Conservation (phyloP, 1,139 yeast genomes). For the Hyphopichia wangnamkhiaoensis region DNA sequence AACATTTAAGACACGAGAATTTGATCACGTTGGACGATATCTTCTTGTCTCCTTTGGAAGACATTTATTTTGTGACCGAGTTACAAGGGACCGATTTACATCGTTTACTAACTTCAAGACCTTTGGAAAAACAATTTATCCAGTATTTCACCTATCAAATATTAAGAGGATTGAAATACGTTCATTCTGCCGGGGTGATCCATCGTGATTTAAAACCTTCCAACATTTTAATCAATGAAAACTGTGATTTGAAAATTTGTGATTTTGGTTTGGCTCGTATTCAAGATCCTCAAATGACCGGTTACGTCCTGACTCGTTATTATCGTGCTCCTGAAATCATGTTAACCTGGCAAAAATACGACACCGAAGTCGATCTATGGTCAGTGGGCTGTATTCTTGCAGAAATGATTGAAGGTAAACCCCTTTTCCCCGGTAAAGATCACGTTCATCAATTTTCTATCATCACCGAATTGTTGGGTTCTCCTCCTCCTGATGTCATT, state of each 20-base stretch:
- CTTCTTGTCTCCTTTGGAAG: constrained; percentile 92
- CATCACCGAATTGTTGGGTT: constrained; percentile 92
- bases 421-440: constrained; percentile 96
- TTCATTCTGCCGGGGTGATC: constrained; percentile 95
- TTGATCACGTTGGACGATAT: constrained; percentile 91
- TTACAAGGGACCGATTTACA: constrained; percentile 96
- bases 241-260: constrained; percentile 94
- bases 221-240: constrained; percentile 88
- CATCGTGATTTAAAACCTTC: constrained; percentile 95
- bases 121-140: constrained; percentile 92
- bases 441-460: constrained; percentile 98
- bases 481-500: constrained; percentile 95
- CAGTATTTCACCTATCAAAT: constrained; percentile 96
- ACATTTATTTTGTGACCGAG: constrained; percentile 95
- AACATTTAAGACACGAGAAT: constrained; percentile 93
- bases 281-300: constrained; percentile 99
- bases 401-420: constrained; percentile 99
- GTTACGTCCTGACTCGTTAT: constrained; percentile 94
- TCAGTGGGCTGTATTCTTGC: constrained; percentile 99
- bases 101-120: constrained; percentile 85
- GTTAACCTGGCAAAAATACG: constrained; percentile 99
- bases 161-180: constrained; percentile 88
- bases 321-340: constrained; percentile 98
- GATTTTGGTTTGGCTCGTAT: constrained; percentile 96
- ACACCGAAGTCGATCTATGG: constrained; percentile 99